Base-by-base conservation (phyloP, 768 basidiomycete genomes). In the Boletus rubescentipes region DNA sequence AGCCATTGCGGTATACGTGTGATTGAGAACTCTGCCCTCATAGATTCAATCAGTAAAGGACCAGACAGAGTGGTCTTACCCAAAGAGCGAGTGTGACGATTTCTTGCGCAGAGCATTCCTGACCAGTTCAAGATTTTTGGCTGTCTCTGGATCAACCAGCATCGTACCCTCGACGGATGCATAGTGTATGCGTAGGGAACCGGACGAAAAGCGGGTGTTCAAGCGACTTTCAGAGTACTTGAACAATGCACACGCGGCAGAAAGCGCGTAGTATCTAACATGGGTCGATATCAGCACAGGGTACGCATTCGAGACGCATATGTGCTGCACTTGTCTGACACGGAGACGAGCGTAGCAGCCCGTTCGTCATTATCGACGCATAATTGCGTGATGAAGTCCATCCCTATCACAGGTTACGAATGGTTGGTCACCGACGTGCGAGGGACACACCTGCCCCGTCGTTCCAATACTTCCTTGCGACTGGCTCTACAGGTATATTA, bases 61-160 rank as follows among this genome's bases (percentile, higher is more conserved):
- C 9, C 10, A 12, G 29, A 16, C 21, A 46, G 35, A 31, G 16
- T 2, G 26, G 9, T 14, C 54, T 42, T 66, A 91, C 93, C 91
- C 87, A 72, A 90, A 90, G 0, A 97, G 73, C 0, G 91, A 91
- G 68, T 91, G 84, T 2, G 75, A 64, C 0, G 85, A 87, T 67
- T 84, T 91, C 61, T 81, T 84, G 42, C 73, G 73, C 5, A 83
- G 67, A 63, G 84, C 79, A 65, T 95, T 98, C 9, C 77, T 82
- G 15, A 96, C 88, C 2, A 99, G 77, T 65, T 99, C 97, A 7
- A 99, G 79, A 67, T 96, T 94, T 38, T 82, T 81, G 3, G 85
- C 91, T 0, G 90, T 93, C 56, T 94, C 94, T 0, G 85, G 79
- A 65, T 98, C 97, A 58, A 99, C 89, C 80, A 97, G 81, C 89